Percentiles rank a stretch among this genome's conserved stretches.
phyloP scores from a whole-genome alignment of 768 basidiomycete genomes.

The Naganishia kalamii region DNA sequence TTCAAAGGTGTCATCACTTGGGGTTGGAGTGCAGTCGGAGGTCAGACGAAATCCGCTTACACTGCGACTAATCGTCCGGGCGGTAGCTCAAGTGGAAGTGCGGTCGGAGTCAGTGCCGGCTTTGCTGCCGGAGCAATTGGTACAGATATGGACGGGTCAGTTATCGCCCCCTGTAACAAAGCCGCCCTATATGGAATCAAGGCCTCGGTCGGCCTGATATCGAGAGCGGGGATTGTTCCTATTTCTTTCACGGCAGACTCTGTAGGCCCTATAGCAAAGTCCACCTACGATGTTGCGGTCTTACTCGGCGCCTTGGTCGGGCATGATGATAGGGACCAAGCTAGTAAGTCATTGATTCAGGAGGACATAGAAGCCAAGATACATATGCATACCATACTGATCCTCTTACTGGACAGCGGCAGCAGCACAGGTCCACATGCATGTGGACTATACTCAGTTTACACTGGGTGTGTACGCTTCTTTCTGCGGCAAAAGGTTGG shows the following conservation, averaged over 20 bases:
- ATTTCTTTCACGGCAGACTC: conserved; percentile 1
- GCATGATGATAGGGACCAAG: background rate
- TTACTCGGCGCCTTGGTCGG: background rate
- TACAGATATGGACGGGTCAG: conserved; percentile 9
- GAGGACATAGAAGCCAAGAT: too few species aligned
- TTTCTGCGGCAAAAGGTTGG: background rate
- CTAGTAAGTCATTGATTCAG: too few species aligned
- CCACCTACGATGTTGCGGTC: conserved; percentile 15
- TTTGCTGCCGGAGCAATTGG: conserved; percentile 14
- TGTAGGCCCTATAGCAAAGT: conserved; percentile 12
- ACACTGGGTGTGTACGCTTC: background rate
- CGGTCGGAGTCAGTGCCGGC: conserved; percentile 13
- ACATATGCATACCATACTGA: too few species aligned
- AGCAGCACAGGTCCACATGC: background rate
- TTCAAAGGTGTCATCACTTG: conserved; percentile 27
- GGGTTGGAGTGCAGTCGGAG: conserved; percentile 34
- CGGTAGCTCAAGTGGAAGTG: conserved; percentile 26
- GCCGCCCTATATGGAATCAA: conserved; percentile 31
- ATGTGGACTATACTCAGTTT: conserved; percentile 3
- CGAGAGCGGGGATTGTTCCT: conserved; percentile 2
- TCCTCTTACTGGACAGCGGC: background rate
- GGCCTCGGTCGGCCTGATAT: conserved; percentile 9
- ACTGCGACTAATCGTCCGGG: conserved; percentile 32
- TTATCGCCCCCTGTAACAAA: background rate
- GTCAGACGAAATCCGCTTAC: conserved; percentile 34